Percentiles rank a stretch among this genome's conserved stretches.
Conservation (phyloP, 2,329 filamentous ascomycete genomes). For the Verticillium nubilum region DNA sequence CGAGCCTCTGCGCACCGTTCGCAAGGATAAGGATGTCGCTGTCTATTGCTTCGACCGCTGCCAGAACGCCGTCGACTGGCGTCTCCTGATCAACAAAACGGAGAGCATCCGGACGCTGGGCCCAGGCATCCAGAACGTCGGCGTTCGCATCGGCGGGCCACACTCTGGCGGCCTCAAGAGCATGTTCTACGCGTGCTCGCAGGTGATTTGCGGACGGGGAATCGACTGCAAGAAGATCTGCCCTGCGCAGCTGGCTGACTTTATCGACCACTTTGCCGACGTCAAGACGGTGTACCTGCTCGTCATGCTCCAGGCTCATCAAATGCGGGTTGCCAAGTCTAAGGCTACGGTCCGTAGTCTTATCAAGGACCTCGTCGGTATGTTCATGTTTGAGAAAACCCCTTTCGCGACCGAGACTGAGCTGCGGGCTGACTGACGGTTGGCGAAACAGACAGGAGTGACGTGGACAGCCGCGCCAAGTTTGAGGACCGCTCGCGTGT, state of each 20-base stretch:
- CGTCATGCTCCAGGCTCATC: slow-evolving; percentile 4
- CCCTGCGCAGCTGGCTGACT: slow-evolving; percentile 11
- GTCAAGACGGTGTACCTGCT: slow-evolving; percentile 24
- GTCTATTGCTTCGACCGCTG: neutral
- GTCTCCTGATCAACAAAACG: neutral
- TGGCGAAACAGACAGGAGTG: neutral
- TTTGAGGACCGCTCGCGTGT: neutral
- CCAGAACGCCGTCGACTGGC: neutral
- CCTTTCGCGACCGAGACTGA: too few relatives aligned
- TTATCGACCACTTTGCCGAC: slow-evolving; percentile 18
- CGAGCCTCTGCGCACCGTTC: neutral
- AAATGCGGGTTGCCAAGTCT: neutral
- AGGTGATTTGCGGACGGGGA: neutral
- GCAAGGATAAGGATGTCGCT: neutral
- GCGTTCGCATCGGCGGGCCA: neutral
- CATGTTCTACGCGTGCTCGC: neutral
- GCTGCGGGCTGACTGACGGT: neutral
- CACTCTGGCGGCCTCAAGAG: neutral
- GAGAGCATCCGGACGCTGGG: neutral
- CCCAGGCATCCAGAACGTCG: neutral
- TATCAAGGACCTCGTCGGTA: neutral
- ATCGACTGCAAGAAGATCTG: slow-evolving; percentile 10
- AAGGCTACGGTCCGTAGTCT: neutral
- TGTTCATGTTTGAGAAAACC: too few relatives aligned
- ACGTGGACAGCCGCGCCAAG: neutral